Evolutionary conservation across 768 basidiomycete genomes (phyloP), one percentile per base, ranked within the genome.

Genomic region (Termitomyces titanicus): DNA sequence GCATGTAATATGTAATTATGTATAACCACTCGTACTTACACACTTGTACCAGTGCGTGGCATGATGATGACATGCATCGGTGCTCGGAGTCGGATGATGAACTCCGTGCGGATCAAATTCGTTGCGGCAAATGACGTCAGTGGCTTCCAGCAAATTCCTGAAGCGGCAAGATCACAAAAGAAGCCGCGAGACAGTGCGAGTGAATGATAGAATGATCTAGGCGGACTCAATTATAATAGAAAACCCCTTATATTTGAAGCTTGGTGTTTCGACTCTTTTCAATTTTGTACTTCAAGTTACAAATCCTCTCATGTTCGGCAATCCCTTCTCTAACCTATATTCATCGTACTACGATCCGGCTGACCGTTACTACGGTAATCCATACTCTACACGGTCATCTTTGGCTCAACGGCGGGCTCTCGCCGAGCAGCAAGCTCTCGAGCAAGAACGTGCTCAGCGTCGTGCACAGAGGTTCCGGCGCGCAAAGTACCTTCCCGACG

Each of bases 401-500:
- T n/a, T 59, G 65, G 48, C 61, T 17, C 52, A 37, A 27, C 34
- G 44, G 12, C 43, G 25, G 12, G 52, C 65, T 29, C 61, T 68
- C 4, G 70, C 71, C 48, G 52, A 63, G 34, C 60, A 49, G 13
- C 55, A 62, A 18, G 54, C 54, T 12, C 59, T 61, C 9, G 58
- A 62, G 20, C 57, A 61, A 39, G 20, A 63, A 34, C 54, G 61
- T 15, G 57, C 66, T 22, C 59, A 58, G 27, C 51, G 60, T 47
- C 55, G 71, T 17, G 73, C 71, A 6, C 70, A 70, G 20, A 73
- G 72, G 20, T 64, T 68, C 1, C 70, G 72, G 18, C 67, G 72
- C 37, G 68, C 72, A 11, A 68, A 71, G 49, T 78, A 75, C 54
- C 70, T 78, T 27, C 78, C 77, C 5, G 48, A 61, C 47, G 62